A percentile compares a stretch with the other conserved stretches of the same genome.
Evolutionary conservation across 2,329 filamentous ascomycete genomes (phyloP).

Genomic region (Ambrosiella cleistominuta): DNA sequence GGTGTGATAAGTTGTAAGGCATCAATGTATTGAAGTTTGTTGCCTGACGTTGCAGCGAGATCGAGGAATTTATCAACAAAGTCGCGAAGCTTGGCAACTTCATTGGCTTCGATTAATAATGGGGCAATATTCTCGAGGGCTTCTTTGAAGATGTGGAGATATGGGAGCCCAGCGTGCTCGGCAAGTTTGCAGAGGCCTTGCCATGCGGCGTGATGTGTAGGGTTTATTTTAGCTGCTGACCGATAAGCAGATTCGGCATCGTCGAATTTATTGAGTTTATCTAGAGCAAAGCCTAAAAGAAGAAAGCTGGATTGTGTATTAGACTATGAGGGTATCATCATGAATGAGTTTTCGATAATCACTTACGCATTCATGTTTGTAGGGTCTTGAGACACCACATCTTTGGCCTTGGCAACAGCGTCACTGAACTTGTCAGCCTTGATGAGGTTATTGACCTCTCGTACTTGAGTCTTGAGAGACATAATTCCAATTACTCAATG

Average conservation of each 20-base stretch:
- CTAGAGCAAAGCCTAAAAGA: slow-evolving; percentile 72
- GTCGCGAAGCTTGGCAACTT: slow-evolving; percentile 44
- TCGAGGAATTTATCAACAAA: slow-evolving; percentile 65
- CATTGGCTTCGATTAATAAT: slow-evolving; percentile 51
- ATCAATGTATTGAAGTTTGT: slow-evolving; percentile 53
- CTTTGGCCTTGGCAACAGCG: no score
- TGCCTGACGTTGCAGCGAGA: slow-evolving; percentile 56
- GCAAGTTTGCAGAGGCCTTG: slow-evolving; percentile 66
- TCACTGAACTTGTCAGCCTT: no score
- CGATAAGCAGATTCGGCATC: slow-evolving; percentile 64
- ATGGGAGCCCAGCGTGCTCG: slow-evolving; percentile 44
- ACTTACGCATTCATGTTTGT: no score
- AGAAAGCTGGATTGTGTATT: slow-evolving; percentile 24
- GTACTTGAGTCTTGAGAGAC: no score
- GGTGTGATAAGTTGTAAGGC: slow-evolving; percentile 65
- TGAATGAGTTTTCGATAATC: neutral
- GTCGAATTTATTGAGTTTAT: slow-evolving; percentile 53
- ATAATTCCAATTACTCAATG: no score
- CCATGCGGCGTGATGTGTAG: slow-evolving; percentile 69
- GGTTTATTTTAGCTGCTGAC: slow-evolving; percentile 52
- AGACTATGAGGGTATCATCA: no score
- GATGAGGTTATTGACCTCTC: no score
- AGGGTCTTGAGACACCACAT: no score
- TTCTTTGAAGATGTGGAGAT: slow-evolving; percentile 7
- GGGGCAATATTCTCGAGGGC: slow-evolving; percentile 51